Percentiles rank a stretch among this genome's conserved stretches.
Conservation (phyloP, 768 basidiomycete genomes). For the Xerocomus spinulosus region DNA sequence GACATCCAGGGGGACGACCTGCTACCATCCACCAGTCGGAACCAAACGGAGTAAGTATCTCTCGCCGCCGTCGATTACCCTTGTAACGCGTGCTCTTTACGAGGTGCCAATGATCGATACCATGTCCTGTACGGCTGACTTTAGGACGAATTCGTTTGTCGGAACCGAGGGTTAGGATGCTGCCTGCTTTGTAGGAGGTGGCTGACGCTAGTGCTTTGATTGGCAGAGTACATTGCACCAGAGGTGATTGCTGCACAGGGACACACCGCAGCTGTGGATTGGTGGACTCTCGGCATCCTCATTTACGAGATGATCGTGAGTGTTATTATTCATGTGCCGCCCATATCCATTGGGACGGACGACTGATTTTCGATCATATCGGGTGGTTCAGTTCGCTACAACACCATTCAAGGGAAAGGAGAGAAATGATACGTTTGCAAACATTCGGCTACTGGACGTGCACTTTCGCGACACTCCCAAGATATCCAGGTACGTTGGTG, state of each 20-base stretch:
- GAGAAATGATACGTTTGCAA: slow-evolving; percentile 93
- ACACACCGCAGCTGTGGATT: slow-evolving; percentile 97
- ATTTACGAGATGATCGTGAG: slow-evolving; percentile 99
- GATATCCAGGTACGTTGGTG: slow-evolving; percentile 58
- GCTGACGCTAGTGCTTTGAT: slow-evolving; percentile 17
- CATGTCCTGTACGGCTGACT: slow-evolving; percentile 94
- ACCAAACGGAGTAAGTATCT: slow-evolving; percentile 72
- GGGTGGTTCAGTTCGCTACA: slow-evolving; percentile 75
- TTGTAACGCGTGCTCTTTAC: slow-evolving; percentile 11
- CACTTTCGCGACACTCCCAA: slow-evolving; percentile 83
- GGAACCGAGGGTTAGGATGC: slow-evolving; percentile 85
- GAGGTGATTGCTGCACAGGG: slow-evolving; percentile 97
- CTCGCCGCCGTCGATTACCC: neutral
- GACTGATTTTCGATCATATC: slow-evolving; percentile 22
- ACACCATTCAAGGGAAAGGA: slow-evolving; percentile 98
- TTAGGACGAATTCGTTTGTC: slow-evolving; percentile 98
- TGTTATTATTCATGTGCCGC: slow-evolving; percentile 23
- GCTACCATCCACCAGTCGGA: slow-evolving; percentile 82
- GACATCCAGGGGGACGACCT: slow-evolving; percentile 78
- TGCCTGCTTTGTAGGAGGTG: slow-evolving; percentile 6
- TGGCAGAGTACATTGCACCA: slow-evolving; percentile 94
- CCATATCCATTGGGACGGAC: slow-evolving; percentile 32
- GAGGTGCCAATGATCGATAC: slow-evolving; percentile 94
- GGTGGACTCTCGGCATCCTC: slow-evolving; percentile 98
- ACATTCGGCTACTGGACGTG: slow-evolving; percentile 85